Evolutionary conservation across 2,329 filamentous ascomycete species (phyloP), one percentile per base, ranked within the genome.

Genomic region (Cladophialophora chaetospira): DNA sequence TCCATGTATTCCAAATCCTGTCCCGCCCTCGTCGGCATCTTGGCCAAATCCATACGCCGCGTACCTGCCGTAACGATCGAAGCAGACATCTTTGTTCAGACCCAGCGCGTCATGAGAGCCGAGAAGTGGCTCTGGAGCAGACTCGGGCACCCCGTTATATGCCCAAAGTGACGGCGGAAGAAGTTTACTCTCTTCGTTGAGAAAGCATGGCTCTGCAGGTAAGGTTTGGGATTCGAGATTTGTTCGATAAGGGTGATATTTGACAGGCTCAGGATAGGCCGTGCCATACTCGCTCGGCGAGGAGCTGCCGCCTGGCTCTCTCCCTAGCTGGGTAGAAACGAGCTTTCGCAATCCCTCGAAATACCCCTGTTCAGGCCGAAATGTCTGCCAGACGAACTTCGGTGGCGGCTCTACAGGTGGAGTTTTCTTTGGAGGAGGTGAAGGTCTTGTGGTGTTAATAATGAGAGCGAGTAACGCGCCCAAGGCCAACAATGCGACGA

Each of bases 71-170:
- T 44, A 44, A 6, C 42, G 19, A 8, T 44, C 42, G 26, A 44
- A 44, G n/a, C 42, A 44, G 42, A 44, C 42, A 28, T 44, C 42
- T 10, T 44, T 44, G 9, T 44, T 44, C 13, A 44, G 42, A 13
- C 42, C 42, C n/a, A 44, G n/a, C 11, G n/a, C 42, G 4, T 44
- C 42, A 23, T 44, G 23, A 28, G 42, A 44, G 23, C 42, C 42
- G 13, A 44, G 42, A 19, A 44, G 23, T 5, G 42, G 42, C 9
- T 44, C 42, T 8, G 42, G 42, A n/a, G 42, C 42, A 6, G 10
- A 13, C n/a, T 44, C 21, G 23, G 42, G 42, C 19, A 28, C 23
- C 13, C 42, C 42, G 4, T 25, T 25, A 23, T 44, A 44, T n/a
- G 42, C 42, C 42, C 42, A 44, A 23, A 44, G 5, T 13, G 23